phyloP scores from a whole-genome alignment of 495 filamentous ascomycete species.

The Podospora pseudoanserina region DNA sequence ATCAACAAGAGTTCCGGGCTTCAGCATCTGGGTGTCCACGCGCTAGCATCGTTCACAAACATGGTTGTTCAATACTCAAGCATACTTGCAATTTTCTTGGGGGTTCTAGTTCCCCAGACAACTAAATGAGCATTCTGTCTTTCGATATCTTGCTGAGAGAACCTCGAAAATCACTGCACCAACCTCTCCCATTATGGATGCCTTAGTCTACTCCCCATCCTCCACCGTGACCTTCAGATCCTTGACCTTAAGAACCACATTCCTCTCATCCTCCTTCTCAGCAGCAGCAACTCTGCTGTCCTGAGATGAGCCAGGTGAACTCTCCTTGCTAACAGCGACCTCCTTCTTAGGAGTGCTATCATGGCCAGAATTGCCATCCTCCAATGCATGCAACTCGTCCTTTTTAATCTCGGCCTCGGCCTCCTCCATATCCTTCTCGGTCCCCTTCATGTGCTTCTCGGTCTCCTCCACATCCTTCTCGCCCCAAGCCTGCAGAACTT shows the following conservation, averaged over 20 bases:
- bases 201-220: neutral
- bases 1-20: too few species aligned
- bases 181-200: neutral
- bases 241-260: neutral
- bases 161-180: neutral
- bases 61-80: too few species aligned
- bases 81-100: too few species aligned
- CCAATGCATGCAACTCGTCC: neutral
- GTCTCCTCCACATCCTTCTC: slow-evolving; percentile 8
- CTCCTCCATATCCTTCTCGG: slow-evolving; percentile 1
- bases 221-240: neutral
- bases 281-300: neutral
- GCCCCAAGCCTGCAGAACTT: slow-evolving; percentile 9
- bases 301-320: neutral
- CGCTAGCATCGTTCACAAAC: too few species aligned
- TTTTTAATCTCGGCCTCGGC: neutral
- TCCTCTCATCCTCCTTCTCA: slow-evolving; percentile 6
- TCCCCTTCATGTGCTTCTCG: slow-evolving; percentile 3
- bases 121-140: too few species aligned
- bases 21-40: too few species aligned
- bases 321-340: neutral
- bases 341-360: slow-evolving; percentile 2
- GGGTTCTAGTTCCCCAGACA: too few species aligned
- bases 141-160: neutral
- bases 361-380: neutral